Percentiles rank a stretch among this genome's conserved stretches.
Conservation (phyloP, 1,284 basidiomycete species). For the Ceratobasidium sp. region DNA sequence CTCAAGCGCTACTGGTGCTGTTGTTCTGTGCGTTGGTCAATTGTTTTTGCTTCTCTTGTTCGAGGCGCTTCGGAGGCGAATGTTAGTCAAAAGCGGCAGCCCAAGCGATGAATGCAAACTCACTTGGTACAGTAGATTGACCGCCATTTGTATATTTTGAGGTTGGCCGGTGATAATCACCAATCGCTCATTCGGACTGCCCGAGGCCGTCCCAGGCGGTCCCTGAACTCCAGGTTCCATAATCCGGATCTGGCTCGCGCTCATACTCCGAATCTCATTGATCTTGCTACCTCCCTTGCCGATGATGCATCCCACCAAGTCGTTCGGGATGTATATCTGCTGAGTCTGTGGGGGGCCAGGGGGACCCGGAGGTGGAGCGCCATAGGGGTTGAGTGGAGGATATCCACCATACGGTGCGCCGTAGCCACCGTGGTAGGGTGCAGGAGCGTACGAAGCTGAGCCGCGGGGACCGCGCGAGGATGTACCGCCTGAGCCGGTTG, state of each 20-base stretch:
- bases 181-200: conserved; percentile 82
- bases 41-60: conserved; percentile 88
- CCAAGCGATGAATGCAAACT: too few species aligned
- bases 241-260: conserved; percentile 95
- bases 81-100: conserved; percentile 36
- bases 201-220: conserved; percentile 59
- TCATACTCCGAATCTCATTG: conserved; percentile 97
- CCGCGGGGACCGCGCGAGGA: conserved; percentile 38
- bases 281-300: conserved; percentile 99
- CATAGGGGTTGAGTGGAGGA: conserved; percentile 47
- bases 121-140: conserved; percentile 70
- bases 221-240: conserved; percentile 93
- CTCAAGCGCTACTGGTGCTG: conserved; percentile 22
- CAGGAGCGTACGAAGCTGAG: conserved; percentile 65
- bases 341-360: conserved; percentile 85
- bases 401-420: conserved; percentile 43
- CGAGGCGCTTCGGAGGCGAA: conserved; percentile 67
- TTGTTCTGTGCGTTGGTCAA: conserved; percentile 38
- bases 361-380: conserved; percentile 47
- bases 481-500: conserved; percentile 47
- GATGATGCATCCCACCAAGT: conserved; percentile 97
- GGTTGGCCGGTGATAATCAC: conserved; percentile 96
- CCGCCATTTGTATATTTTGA: conserved; percentile 94
- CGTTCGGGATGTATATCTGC: conserved; percentile 98
- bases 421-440: conserved; percentile 34